A percentile compares a stretch with the other conserved stretches of the same genome.
phyloP scores from a whole-genome alignment of 306 rosid species.

The Cicer judaicum region DNA sequence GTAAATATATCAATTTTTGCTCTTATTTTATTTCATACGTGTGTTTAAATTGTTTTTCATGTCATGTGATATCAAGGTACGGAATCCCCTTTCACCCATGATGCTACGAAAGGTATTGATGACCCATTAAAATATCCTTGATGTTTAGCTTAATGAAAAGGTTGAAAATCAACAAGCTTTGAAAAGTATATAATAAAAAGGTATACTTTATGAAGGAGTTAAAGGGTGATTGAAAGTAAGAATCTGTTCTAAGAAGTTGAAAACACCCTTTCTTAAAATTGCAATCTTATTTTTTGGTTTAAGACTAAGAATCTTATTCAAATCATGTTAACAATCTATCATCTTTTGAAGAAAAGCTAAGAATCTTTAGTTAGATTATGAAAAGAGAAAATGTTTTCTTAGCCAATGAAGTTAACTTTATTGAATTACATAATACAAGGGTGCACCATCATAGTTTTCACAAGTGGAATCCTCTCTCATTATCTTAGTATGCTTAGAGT shows the following conservation, averaged over 20 bases:
- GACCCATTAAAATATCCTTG: slow-evolving; percentile 11
- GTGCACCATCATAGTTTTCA: slow-evolving; percentile 41
- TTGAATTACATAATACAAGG: slow-evolving; percentile 54
- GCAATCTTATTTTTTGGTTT: slow-evolving; percentile 49
- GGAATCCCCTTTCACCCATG: slow-evolving; percentile 30
- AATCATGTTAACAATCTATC: slow-evolving; percentile 12
- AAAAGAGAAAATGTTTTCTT: slow-evolving; percentile 58
- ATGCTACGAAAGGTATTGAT: slow-evolving; percentile 58
- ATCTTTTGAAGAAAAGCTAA: slow-evolving; percentile 45
- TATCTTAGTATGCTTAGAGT: slow-evolving; percentile 37
- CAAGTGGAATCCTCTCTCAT: slow-evolving; percentile 51
- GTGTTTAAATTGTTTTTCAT: neutral
- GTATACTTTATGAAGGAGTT: slow-evolving; percentile 56
- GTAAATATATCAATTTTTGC: too few species aligned
- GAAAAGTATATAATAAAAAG: slow-evolving; percentile 42
- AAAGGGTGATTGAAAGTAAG: slow-evolving; percentile 71
- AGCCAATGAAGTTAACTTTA: slow-evolving; percentile 42
- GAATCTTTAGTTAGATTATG: slow-evolving; percentile 53
- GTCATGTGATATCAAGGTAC: neutral
- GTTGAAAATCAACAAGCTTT: slow-evolving; percentile 25
- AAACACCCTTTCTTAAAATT: slow-evolving; percentile 40
- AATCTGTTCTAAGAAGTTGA: slow-evolving; percentile 65
- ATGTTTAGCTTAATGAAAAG: slow-evolving; percentile 34
- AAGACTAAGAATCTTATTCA: slow-evolving; percentile 71
- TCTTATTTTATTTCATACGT: neutral